phyloP scores from a whole-genome alignment of 768 basidiomycete species.

The Amanita jacksonii region DNA sequence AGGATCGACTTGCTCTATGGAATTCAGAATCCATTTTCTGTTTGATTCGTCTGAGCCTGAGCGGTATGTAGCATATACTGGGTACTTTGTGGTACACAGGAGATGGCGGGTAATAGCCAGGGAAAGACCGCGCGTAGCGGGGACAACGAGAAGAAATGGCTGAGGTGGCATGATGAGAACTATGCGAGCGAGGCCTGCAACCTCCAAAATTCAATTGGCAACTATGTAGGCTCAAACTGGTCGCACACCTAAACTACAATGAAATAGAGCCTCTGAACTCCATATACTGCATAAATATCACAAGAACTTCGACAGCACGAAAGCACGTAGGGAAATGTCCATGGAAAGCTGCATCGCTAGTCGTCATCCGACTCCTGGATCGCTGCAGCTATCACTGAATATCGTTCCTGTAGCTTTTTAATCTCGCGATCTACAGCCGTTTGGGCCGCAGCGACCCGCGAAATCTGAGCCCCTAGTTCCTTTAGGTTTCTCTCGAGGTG shows the following conservation, averaged over 20 bases:
- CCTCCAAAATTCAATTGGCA: constrained; percentile 5
- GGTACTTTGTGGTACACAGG: constrained; percentile 37
- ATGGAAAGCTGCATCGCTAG: constrained; percentile 8
- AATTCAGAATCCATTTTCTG: constrained; percentile 31
- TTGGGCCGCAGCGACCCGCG: constrained; percentile 14
- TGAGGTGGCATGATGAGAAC: constrained; percentile 13
- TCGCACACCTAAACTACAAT: constrained; percentile 9
- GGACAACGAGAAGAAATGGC: constrained; percentile 44
- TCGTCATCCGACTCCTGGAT: constrained; percentile 26
- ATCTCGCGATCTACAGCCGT: constrained; percentile 3
- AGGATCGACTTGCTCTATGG: constrained; percentile 32
- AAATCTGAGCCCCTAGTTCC: constrained; percentile 27
- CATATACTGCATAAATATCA: constrained; percentile 10
- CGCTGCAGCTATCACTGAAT: constrained; percentile 16
- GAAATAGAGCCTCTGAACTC: constrained; percentile 5
- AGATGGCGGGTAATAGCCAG: constrained; percentile 46
- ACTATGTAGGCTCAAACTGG: constrained; percentile 8
- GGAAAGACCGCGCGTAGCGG: constrained; percentile 48
- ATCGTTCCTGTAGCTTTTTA: constrained; percentile 5
- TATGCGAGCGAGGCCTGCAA: neutral
- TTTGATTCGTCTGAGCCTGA: constrained; percentile 24
- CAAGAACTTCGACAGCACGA: constrained; percentile 7
- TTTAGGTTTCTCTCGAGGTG: constrained; percentile 24
- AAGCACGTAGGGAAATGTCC: constrained; percentile 5
- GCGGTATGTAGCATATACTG: constrained; percentile 49